Evolutionary conservation across 352 stramenopile species (phyloP).

Genomic region (Phytopythium delawarense): DNA sequence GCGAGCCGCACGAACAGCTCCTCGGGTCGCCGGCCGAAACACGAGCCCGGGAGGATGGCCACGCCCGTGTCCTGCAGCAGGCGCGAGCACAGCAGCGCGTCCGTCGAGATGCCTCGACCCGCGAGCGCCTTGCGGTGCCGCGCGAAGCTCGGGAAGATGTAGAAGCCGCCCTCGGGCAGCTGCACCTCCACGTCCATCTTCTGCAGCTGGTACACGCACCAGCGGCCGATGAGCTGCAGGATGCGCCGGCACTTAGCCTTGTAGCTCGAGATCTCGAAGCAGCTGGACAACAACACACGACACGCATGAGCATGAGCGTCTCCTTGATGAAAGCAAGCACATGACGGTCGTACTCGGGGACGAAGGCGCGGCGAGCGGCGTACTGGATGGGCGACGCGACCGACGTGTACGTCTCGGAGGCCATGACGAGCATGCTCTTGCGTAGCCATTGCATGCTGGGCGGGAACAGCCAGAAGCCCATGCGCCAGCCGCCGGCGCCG

Average conservation of each 20-base stretch:
- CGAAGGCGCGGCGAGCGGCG: slow-evolving; percentile 73
- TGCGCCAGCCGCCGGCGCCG: slow-evolving; percentile 81
- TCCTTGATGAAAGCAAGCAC: not conserved
- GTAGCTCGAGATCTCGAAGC: slow-evolving; percentile 70
- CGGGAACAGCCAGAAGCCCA: slow-evolving; percentile 87
- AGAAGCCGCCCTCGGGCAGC: slow-evolving; percentile 72
- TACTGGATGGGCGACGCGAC: slow-evolving; percentile 85
- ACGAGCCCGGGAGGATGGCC: slow-evolving; percentile 79
- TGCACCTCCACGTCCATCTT: slow-evolving; percentile 85
- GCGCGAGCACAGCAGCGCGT: slow-evolving; percentile 70
- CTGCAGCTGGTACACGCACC: slow-evolving; percentile 79
- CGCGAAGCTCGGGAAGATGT: slow-evolving; percentile 81
- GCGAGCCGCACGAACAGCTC: slow-evolving; percentile 81
- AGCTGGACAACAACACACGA: slow-evolving; percentile 25
- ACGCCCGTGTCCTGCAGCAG: slow-evolving; percentile 83
- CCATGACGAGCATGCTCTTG: slow-evolving; percentile 87
- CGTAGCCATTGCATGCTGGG: slow-evolving; percentile 73
- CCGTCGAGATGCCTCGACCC: slow-evolving; percentile 58
- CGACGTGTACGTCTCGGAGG: slow-evolving; percentile 86
- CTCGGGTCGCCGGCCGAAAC: slow-evolving; percentile 67
- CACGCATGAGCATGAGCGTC: not conserved
- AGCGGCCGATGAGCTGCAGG: slow-evolving; percentile 76
- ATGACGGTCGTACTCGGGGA: slow-evolving; percentile 43
- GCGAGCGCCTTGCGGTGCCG: slow-evolving; percentile 61
- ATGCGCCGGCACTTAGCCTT: slow-evolving; percentile 82